Conservation (phyloP, 23 red algal species). For the Cyanidioschyzon merolae region DNA sequence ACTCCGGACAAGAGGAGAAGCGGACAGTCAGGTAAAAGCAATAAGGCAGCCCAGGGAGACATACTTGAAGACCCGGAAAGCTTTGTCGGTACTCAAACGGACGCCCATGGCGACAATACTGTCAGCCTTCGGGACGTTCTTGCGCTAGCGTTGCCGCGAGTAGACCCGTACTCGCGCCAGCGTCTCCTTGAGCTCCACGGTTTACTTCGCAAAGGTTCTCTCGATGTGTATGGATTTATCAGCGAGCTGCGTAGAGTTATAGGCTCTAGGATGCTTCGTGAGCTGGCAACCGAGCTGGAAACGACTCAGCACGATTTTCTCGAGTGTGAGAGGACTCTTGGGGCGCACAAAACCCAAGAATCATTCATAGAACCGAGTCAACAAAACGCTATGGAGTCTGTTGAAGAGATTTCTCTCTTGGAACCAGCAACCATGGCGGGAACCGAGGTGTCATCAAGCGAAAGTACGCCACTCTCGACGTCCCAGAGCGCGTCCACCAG, state of each 20-base stretch:
- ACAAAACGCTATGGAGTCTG: neutral
- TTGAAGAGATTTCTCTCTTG: neutral
- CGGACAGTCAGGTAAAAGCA: neutral
- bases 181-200: neutral
- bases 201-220: neutral
- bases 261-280: neutral
- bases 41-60: neutral
- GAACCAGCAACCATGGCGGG: neutral
- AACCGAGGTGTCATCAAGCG: neutral
- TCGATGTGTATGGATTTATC: neutral
- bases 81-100: neutral
- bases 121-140: neutral
- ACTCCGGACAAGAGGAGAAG: neutral
- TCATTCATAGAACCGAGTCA: neutral
- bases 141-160: neutral
- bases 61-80: neutral
- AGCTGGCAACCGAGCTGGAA: neutral
- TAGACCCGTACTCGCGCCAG: slow-evolving; percentile 3
- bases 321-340: neutral
- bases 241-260: neutral
- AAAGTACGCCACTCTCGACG: neutral
- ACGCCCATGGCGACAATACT: neutral
- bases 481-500: neutral
- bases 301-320: neutral
- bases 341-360: neutral